These are phyloP conservation scores for Anthracocystis panici-leucophaei DNA, from an alignment of 1,284 basidiomycete genomes.

Conservation along the genomic window DNA sequence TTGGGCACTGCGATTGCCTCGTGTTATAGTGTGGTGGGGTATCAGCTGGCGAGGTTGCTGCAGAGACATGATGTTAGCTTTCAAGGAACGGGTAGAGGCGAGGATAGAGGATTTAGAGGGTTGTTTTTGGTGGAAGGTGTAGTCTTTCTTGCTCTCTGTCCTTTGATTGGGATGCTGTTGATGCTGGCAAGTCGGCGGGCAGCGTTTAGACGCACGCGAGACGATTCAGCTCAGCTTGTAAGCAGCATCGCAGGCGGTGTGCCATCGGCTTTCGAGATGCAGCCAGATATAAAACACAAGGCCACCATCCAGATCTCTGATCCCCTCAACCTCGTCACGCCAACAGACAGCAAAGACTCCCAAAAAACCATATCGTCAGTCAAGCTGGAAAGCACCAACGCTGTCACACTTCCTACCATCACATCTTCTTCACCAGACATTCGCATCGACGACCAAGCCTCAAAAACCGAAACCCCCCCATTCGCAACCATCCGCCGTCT, in stretches of 20 bases:
- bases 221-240: background rate
- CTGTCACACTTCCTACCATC: no score
- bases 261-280: background rate
- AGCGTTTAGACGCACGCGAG: background rate
- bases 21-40: constrained; percentile 15
- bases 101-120: constrained; percentile 1
- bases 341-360: no score
- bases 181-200: background rate
- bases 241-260: background rate
- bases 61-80: constrained; percentile 16
- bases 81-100: background rate
- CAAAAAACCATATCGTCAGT: no score
- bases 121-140: constrained; percentile 20
- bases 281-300: background rate
- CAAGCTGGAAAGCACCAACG: no score
- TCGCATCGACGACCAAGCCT: background rate
- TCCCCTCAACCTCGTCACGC: no score
- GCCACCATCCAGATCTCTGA: no score
- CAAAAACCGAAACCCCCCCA: background rate
- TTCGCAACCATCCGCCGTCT: constrained; percentile 14
- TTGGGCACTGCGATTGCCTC: constrained; percentile 22
- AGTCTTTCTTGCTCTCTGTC: constrained; percentile 23
- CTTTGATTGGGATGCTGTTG: constrained; percentile 10
- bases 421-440: background rate
- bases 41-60: constrained; percentile 12